Conservation (phyloP, 352 stramenopile species). For the Pythium insidiosum region DNA sequence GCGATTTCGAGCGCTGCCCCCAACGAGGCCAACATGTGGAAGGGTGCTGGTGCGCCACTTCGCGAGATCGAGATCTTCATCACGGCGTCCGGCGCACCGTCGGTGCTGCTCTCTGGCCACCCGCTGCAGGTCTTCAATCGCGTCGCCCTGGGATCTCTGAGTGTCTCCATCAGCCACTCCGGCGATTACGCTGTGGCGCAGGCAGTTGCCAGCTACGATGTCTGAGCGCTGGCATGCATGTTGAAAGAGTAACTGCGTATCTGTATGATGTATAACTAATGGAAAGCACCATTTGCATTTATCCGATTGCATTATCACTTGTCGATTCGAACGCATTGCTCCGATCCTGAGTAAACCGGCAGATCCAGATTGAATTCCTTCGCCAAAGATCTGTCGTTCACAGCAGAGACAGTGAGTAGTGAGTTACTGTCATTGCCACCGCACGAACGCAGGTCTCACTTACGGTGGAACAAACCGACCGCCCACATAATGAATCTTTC, state of each 20-base stretch:
- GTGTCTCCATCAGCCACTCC: conserved; percentile 87
- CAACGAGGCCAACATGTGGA: conserved; percentile 61
- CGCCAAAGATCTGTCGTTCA: conserved; percentile 27
- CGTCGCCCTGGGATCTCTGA: conserved; percentile 59
- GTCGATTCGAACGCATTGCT: conserved; percentile 55
- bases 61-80: conserved; percentile 85
- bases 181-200: conserved; percentile 83
- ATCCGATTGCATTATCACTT: conserved; percentile 1
- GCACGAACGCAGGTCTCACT: no score
- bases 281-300: no score
- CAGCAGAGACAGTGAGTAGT: background rate
- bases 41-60: conserved; percentile 57
- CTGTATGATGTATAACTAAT: conserved; percentile 1
- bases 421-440: no score
- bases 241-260: no score
- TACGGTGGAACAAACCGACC: conserved; percentile 93
- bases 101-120: conserved; percentile 67
- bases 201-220: conserved; percentile 62
- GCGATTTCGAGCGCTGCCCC: conserved; percentile 75
- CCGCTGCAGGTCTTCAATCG: conserved; percentile 75
- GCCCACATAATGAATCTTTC: conserved; percentile 92
- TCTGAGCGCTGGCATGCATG: conserved; percentile 10
- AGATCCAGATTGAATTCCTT: conserved; percentile 59
- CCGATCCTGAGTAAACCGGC: conserved; percentile 42
- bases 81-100: conserved; percentile 66